Evolutionary conservation across 176 grass and related monocot genomes (phyloP), one percentile per base, ranked within the genome.

Genomic region (Carex myosuroides): DNA sequence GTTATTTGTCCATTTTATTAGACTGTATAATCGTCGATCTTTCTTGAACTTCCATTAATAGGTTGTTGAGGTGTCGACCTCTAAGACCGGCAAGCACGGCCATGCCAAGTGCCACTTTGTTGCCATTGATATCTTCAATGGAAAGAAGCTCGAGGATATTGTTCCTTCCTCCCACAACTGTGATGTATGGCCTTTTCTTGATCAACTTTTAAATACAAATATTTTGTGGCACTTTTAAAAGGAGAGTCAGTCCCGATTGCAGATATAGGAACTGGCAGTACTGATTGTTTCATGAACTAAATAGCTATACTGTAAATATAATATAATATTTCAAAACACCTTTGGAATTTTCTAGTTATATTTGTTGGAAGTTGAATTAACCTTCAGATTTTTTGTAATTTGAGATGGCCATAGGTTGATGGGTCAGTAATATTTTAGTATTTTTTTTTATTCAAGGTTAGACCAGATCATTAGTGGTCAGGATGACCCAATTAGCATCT

Each of bases 1-100:
- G 21, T 1, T 54, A 20, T 16, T 29, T 30, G 5, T 56, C 11
- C 12, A 76, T 16, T 55, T 76, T 55, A 29, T 20, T 3, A 13
- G 72, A 56, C 13, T 24, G 21, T 30, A 57, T 57, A 56, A 56
- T 57, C 1, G 33, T 35, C 17, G 22, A 3, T 57, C 13, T 56
- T 21, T n/a, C 24, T 56, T 55, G 60, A 50, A 50, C 68, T 71
- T 46, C 41, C 14, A 60, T 70, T 29, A 83, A 83, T 59, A 97
- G 94, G 94, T 97, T 81, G 92, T 97, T 81, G 94, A 97, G 88
- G 94, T 97, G 46, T 97, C 94, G 57, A 97, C 94, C 76, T 97
- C 94, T 4, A 97, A 97, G 92, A 97, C 94, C 81, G 94, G 94
- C 55, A 97, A 97, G 88, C 94, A 97, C 8, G 94, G 94, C 41